Evolutionary conservation across 2,329 filamentous ascomycete genomes (phyloP).

Genomic region (Fusarium tupiense): DNA sequence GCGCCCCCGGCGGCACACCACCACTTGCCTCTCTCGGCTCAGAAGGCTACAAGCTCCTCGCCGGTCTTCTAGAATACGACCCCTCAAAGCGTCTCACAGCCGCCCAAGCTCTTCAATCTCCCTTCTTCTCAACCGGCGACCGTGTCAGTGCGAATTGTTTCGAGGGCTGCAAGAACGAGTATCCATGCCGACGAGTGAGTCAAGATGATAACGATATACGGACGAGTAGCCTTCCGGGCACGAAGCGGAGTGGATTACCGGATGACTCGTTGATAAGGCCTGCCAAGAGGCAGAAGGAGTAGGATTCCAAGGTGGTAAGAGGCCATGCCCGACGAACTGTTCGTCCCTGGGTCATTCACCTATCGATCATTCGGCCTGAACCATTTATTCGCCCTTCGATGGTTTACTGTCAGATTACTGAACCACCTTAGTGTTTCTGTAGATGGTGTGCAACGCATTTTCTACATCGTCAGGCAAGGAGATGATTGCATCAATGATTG

Average conservation of each 20-base stretch:
- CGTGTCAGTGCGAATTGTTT: conserved; percentile 87
- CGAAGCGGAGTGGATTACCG: conserved; percentile 85
- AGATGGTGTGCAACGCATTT: neutral
- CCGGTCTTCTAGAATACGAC: conserved; percentile 90
- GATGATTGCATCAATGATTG: neutral
- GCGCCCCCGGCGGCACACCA: conserved; percentile 47
- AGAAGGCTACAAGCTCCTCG: conserved; percentile 85
- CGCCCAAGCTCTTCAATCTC: conserved; percentile 86
- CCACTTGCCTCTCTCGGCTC: conserved; percentile 70
- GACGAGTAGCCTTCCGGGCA: conserved; percentile 88
- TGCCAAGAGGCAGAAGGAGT: conserved; percentile 70
- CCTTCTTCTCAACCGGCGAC: conserved; percentile 83
- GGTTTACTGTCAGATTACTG: neutral
- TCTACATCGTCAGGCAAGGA: neutral
- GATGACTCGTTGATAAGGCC: conserved; percentile 79
- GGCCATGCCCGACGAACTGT: neutral
- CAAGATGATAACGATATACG: conserved; percentile 96
- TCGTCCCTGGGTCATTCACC: neutral
- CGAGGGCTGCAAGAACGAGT: conserved; percentile 86
- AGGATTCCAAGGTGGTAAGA: neutral
- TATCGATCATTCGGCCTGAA: too few species aligned
- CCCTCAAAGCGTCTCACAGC: conserved; percentile 89
- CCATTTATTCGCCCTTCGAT: neutral
- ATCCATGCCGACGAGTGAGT: conserved; percentile 88
- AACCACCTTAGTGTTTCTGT: neutral